Conservation (phyloP, 2,329 filamentous ascomycete species). For the Cercospora berteroae region DNA sequence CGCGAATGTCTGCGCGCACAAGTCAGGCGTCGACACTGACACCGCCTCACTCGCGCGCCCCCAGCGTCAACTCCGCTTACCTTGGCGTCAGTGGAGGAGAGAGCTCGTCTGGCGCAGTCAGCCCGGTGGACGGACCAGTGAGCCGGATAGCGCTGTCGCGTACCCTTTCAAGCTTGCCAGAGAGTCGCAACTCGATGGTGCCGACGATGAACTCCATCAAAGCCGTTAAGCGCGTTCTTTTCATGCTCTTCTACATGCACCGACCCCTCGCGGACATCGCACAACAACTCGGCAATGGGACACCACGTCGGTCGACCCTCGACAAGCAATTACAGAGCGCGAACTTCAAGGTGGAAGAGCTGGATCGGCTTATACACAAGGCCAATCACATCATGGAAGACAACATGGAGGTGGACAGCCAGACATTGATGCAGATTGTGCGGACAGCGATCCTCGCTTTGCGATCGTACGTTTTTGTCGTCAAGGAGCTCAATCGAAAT, state of each 20-base stretch:
- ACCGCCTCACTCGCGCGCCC: conserved; percentile 34
- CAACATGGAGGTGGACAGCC: conserved; percentile 44
- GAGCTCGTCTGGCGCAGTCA: conserved; percentile 35
- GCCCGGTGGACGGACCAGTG: conserved; percentile 33
- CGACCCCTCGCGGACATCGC: conserved; percentile 30
- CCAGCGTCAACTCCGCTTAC: conserved; percentile 33
- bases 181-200: conserved; percentile 30
- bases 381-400: conserved; percentile 51
- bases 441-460: conserved; percentile 51
- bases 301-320: conserved; percentile 48
- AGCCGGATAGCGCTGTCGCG: conserved; percentile 25
- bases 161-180: conserved; percentile 30
- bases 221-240: conserved; percentile 32
- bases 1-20: conserved; percentile 25
- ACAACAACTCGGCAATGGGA: conserved; percentile 47
- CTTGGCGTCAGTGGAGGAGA: conserved; percentile 32
- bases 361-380: conserved; percentile 49
- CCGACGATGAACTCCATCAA: conserved; percentile 27
- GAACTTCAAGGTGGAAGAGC: conserved; percentile 55
- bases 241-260: conserved; percentile 33
- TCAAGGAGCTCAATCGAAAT: conserved; percentile 49
- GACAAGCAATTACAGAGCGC: conserved; percentile 58
- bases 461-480: conserved; percentile 50
- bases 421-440: conserved; percentile 42
- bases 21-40: conserved; percentile 54